Base-by-base conservation (phyloP, 371 early-diverging fungal genomes). In the Gilbertella persicaria region DNA sequence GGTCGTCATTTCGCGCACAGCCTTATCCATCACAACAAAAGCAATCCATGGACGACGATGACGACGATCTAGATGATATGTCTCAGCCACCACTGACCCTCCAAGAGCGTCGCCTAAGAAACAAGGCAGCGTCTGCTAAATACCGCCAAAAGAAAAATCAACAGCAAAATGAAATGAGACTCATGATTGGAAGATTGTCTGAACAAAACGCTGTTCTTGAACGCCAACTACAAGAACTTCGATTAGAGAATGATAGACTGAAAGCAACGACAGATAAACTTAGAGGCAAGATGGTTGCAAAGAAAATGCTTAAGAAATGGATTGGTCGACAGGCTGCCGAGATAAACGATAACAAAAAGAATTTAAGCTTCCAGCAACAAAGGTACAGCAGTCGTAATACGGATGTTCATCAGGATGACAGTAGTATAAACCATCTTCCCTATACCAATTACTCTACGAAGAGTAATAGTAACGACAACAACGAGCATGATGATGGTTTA, bases 61-160 rank as follows among this genome's bases (percentile, higher is more conserved):
- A 28, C 9, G 28, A 28, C 4, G 28, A 28, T 28, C 4, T 28
- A 5, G 28, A 28, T 28, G 28, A 28, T 28, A 28, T 28, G 28
- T 4, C 28, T 5, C 28, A 28, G 5, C 28, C 28, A 9, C 28
- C 28, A 28, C 28, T 28, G 9, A 28, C 28, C 5, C n/a, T n/a
- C n/a, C 62, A 69, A 8, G 84, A 84, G 53, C 64, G 83, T 19
- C 75, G 83, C 4, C 72, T 77, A 10, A 68, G 85, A 17, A 84
- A 84, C 61, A 84, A 84, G 50, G 71, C 79, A 5, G 85, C 85
- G 1, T 84, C 85, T 9, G 83, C 85, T 7, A 84, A 84, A 58
- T 84, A 84, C 55, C 64, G 85, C 21, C 82, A 80, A 26, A 84
- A 84, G 57, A 84, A 83, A 59, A 83, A 82, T 40, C 65, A 71